These are phyloP conservation scores for Sarocladium strictum DNA, from an alignment of 2,329 filamentous ascomycete species.

Conservation along the genomic window DNA sequence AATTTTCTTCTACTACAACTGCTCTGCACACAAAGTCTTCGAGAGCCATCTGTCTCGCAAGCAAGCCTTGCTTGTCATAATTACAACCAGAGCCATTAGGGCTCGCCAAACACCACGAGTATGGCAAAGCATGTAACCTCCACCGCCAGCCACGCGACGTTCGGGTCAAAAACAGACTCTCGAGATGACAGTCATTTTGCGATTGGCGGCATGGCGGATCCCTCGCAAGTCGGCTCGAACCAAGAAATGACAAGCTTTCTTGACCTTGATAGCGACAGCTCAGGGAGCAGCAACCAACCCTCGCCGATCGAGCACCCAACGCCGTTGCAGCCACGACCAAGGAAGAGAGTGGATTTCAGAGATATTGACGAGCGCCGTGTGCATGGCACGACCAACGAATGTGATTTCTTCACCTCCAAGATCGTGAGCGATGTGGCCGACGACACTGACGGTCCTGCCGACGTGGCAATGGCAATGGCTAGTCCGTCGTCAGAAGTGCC, in stretches of 20 bases:
- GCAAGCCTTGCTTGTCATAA: not conserved
- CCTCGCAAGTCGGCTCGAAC: not conserved
- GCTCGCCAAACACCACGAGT: not conserved
- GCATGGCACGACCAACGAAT: not conserved
- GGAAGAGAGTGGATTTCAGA: not conserved
- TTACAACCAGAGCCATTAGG: too few species aligned
- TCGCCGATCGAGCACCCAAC: conserved; percentile 1
- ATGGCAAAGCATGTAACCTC: not conserved
- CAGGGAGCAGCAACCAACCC: not conserved
- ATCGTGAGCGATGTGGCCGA: not conserved
- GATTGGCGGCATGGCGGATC: not conserved
- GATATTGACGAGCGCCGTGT: not conserved
- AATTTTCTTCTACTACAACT: too few species aligned
- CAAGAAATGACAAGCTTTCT: not conserved
- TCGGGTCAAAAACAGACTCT: not conserved
- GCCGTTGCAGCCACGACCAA: conserved; percentile 1
- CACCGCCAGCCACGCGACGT: not conserved
- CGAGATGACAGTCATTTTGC: not conserved
- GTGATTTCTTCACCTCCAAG: not conserved
- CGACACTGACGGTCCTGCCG: not conserved
- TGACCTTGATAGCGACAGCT: conserved; percentile 7
- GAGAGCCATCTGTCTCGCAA: not conserved
- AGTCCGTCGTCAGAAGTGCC: not conserved
- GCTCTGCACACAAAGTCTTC: too few species aligned
- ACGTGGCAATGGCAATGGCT: conserved; percentile 2